Evolutionary conservation across 139 green algal genomes (phyloP), one percentile per base, ranked within the genome.

Genomic region (Chlamydomonas incerta): DNA sequence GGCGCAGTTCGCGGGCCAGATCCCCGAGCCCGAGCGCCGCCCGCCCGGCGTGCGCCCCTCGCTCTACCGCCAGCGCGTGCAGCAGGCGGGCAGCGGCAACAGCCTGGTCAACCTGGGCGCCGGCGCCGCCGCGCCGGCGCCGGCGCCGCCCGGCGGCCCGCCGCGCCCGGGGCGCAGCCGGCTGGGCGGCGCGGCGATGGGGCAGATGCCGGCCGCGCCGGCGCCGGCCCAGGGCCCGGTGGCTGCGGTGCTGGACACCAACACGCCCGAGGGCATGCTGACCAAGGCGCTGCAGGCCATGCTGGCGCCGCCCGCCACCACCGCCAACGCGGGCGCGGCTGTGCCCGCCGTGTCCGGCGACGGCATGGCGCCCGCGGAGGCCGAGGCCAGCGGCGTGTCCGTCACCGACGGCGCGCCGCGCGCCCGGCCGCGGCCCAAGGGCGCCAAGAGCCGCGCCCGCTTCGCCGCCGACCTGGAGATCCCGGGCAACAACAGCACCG

Each of bases 261-360:
- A 85, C 79, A 69, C 79, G 68, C 68, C 80, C 23, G 80, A 86
- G 80, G 80, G 68, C 23, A 86, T 86, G 80, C 69, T 86, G 20
- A 86, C 80, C 33, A 34, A 35, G 26, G 80, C 80, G 55, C 68
- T 86, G 80, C 80, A 86, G 80, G 52, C 71, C n/a, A 77, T 86
- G 80, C 34, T 86, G 80, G 80, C 66, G 37, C 76, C 76, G 35
- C 62, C 34, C 37, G 62, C 29, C 29, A 63, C 34, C 13, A 66
- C 35, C 20, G 18, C 65, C 41, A 23, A 1, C 35, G 31, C 33
- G 31, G 41, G n/a, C 26, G 33, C 8, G 31, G 15, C 9, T 33
- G 57, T 21, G 34, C n/a, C 55, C 23, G 76, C 9, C 28, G 58
- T 72, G 35, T 31, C 31, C 10, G 33, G 68, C 14, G 68, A 31